phyloP scores from a whole-genome alignment of 169 alveolate genomes.

The Perkinsus chesapeaki region DNA sequence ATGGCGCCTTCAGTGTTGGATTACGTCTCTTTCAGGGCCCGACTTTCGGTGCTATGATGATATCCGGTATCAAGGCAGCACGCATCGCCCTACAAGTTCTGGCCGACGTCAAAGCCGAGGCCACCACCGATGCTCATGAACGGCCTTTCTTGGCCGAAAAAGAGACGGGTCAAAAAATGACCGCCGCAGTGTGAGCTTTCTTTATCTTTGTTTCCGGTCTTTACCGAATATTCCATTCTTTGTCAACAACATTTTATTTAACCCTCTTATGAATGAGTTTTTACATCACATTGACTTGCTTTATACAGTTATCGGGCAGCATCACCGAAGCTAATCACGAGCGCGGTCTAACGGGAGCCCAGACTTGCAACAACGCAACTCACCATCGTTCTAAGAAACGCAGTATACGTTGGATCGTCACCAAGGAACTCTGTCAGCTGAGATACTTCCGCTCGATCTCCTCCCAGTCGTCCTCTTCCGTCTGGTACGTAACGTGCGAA shows the following conservation, averaged over 20 bases:
- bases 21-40: constrained; percentile 16
- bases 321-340: too few species aligned
- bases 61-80: constrained; percentile 30
- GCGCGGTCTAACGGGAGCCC: too few species aligned
- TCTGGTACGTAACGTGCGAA: neutral
- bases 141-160: neutral
- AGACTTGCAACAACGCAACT: too few species aligned
- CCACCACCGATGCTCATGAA: neutral
- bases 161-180: neutral
- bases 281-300: too few species aligned
- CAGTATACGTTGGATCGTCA: too few species aligned
- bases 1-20: neutral
- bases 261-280: too few species aligned
- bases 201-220: too few species aligned
- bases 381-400: too few species aligned
- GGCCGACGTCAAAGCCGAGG: neutral
- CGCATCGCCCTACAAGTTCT: constrained; percentile 22
- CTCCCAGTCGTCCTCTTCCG: neutral
- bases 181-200: neutral
- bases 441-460: neutral
- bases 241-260: too few species aligned
- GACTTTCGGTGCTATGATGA: constrained; percentile 33
- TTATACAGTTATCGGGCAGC: too few species aligned
- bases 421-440: neutral
- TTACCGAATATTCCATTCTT: too few species aligned